Base-by-base conservation (phyloP, 2,329 filamentous ascomycete species). In the Pseudogymnoascus sp. region DNA sequence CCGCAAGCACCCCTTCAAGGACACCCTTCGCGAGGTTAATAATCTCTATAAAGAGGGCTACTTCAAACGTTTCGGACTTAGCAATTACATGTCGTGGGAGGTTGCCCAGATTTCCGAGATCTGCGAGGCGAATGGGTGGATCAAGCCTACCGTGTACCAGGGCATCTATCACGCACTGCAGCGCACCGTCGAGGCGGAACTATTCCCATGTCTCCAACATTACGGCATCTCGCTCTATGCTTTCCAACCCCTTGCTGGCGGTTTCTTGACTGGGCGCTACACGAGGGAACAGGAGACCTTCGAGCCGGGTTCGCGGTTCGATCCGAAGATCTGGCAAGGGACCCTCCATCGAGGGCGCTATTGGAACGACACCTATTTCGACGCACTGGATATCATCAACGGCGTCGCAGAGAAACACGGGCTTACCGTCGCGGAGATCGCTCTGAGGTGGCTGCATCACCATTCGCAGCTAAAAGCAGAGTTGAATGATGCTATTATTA, bases 401-500 rank as follows among this genome's bases (percentile, higher is more conserved):
- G 76, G 79, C 2, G 88, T 86, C 1, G 82, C 84, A 1, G 76
- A 85, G 67, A 87, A 89, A 74, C 81, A 90, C 70, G 82, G 81
- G 1, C 71, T 93, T 66, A 86, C 83, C 2, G 74, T 90, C 71
- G 81, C 91, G 54, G 90, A 94, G 75, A 85, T 82, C 14, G 88
- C 88, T 1, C 77, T 92, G 70, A 80, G 89, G 59, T 93, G 89
- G 89, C 73, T 81, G 60, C 81, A 83, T 57, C 87, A 92, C 71
- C 89, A 93, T 74, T 89, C 86, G 6, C 74, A 76, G 62, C 75
- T 87, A 47, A 79, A 76, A 64, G 71, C 81, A 65, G 78, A 76
- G 65, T 72, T 76, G 39, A 80, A 80, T 67, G 85, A 86, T 71
- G 83, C 81, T 35, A 77, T 87, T 66, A 76, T 87, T 59, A 79